Conservation (phyloP, 2,329 filamentous ascomycete genomes). For the Lecanosticta acicola region DNA sequence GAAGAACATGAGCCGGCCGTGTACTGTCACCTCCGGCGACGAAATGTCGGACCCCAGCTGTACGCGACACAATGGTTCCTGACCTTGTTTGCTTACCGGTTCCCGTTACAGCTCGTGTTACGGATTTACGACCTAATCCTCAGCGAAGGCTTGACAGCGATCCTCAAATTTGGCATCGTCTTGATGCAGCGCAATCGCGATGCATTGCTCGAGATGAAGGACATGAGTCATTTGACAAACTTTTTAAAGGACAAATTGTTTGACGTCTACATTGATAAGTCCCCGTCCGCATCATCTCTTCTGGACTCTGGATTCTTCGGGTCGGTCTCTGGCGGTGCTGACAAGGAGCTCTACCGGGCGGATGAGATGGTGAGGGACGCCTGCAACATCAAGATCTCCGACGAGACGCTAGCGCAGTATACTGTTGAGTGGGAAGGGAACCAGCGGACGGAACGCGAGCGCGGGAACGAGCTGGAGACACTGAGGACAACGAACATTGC, state of each 20-base stretch:
- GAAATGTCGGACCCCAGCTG: slow-evolving; percentile 80
- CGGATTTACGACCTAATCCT: slow-evolving; percentile 95
- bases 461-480: slow-evolving; percentile 72
- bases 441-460: slow-evolving; percentile 71
- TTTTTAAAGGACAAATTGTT: slow-evolving; percentile 94
- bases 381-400: slow-evolving; percentile 77
- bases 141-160: slow-evolving; percentile 80
- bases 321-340: slow-evolving; percentile 76
- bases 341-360: slow-evolving; percentile 93
- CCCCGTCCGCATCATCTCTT: slow-evolving; percentile 85
- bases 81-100: slow-evolving; percentile 96
- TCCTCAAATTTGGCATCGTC: slow-evolving; percentile 89
- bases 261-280: slow-evolving; percentile 92
- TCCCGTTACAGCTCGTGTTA: slow-evolving; percentile 90
- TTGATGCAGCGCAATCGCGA: slow-evolving; percentile 92
- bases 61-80: slow-evolving; percentile 99
- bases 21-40: slow-evolving; percentile 86
- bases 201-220: slow-evolving; percentile 72
- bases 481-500: slow-evolving; percentile 62
- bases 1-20: slow-evolving; percentile 92
- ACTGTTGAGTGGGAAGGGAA: slow-evolving; percentile 89
- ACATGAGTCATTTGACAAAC: slow-evolving; percentile 82
- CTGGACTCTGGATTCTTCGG: slow-evolving; percentile 97
- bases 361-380: slow-evolving; percentile 91
- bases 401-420: slow-evolving; percentile 75